These are phyloP conservation scores for Yamadazyma spencermartinsiae DNA, from an alignment of 1,139 yeast species.

Conservation along the genomic window DNA sequence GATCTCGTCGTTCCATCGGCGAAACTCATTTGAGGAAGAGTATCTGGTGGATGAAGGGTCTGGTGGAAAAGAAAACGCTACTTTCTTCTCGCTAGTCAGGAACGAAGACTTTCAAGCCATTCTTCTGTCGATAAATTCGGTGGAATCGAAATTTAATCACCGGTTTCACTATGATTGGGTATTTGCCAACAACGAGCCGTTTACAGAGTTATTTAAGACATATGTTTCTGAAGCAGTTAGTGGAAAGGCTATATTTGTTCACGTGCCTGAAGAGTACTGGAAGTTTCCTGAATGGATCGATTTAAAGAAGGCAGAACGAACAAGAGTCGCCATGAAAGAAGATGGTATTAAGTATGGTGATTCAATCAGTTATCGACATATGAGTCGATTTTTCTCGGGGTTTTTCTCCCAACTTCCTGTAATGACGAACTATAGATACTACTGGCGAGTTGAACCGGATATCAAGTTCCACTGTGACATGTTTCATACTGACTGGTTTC, in stretches of 20 bases:
- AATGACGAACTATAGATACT: conserved; percentile 71
- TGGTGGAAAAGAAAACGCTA: conserved; percentile 38
- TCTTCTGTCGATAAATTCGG: conserved; percentile 59
- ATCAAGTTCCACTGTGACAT: conserved; percentile 84
- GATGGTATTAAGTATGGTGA: conserved; percentile 69
- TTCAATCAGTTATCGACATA: conserved; percentile 67
- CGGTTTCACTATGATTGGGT: conserved; percentile 90
- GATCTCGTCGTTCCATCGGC: conserved; percentile 1
- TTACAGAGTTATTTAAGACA: conserved; percentile 58
- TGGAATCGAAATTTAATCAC: conserved; percentile 82
- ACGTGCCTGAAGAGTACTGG: conserved; percentile 50
- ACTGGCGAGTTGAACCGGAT: conserved; percentile 92
- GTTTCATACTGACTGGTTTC: conserved; percentile 77
- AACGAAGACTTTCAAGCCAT: conserved; percentile 73
- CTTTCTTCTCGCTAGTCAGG: conserved; percentile 71
- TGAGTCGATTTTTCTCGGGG: conserved; percentile 74
- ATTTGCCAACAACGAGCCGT: conserved; percentile 75
- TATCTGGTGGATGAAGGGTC: no score
- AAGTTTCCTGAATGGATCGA: conserved; percentile 31
- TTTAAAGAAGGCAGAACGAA: conserved; percentile 58
- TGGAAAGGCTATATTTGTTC: conserved; percentile 64
- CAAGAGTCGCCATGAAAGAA: conserved; percentile 24
- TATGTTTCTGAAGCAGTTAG: conserved; percentile 50
- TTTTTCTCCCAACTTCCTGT: conserved; percentile 72
- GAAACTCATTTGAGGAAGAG: no score